phyloP scores from a whole-genome alignment of 257 asterid species.

The Paraleonurus japonicus region DNA sequence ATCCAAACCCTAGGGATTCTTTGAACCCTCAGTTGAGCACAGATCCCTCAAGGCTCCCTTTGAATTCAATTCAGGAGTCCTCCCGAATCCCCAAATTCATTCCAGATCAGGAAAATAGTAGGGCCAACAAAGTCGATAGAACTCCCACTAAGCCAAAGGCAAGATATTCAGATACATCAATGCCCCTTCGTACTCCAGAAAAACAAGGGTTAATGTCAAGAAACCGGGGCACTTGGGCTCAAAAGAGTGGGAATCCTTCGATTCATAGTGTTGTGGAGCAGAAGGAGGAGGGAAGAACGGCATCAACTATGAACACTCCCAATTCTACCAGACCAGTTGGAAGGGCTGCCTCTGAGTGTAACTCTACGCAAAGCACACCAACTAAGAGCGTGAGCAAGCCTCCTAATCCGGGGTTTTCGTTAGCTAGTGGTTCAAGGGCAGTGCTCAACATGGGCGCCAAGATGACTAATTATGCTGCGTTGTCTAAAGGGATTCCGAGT shows the following conservation, averaged over 20 bases:
- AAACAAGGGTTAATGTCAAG: slow-evolving; percentile 46
- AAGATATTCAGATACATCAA: slow-evolving; percentile 41
- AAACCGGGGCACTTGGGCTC: slow-evolving; percentile 57
- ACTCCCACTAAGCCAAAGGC: slow-evolving; percentile 70
- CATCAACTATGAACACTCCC: slow-evolving; percentile 54
- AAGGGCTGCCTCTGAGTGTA: slow-evolving; percentile 68
- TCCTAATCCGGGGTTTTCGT: slow-evolving; percentile 51
- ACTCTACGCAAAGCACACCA: slow-evolving; percentile 80
- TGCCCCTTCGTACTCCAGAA: slow-evolving; percentile 69
- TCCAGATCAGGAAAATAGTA: slow-evolving; percentile 47
- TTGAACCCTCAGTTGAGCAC: slow-evolving; percentile 42
- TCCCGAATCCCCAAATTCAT: slow-evolving; percentile 37
- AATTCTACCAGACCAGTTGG: slow-evolving; percentile 53
- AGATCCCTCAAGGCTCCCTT: slow-evolving; percentile 81
- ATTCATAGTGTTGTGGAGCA: slow-evolving; percentile 40
- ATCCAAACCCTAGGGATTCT: slow-evolving; percentile 61
- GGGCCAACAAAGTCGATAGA: slow-evolving; percentile 47
- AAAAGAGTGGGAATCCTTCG: slow-evolving; percentile 49
- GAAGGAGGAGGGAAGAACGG: slow-evolving; percentile 58
- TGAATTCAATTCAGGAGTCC: slow-evolving; percentile 71
- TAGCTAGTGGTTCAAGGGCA: slow-evolving; percentile 68
- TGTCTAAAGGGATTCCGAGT: slow-evolving; percentile 64
- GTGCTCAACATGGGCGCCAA: slow-evolving; percentile 52
- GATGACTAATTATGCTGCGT: slow-evolving; percentile 51
- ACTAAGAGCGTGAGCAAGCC: slow-evolving; percentile 85